Evolutionary conservation across 2,329 filamentous ascomycete species (phyloP), one percentile per base, ranked within the genome.

Genomic region (Hymenoscyphus repandus): DNA sequence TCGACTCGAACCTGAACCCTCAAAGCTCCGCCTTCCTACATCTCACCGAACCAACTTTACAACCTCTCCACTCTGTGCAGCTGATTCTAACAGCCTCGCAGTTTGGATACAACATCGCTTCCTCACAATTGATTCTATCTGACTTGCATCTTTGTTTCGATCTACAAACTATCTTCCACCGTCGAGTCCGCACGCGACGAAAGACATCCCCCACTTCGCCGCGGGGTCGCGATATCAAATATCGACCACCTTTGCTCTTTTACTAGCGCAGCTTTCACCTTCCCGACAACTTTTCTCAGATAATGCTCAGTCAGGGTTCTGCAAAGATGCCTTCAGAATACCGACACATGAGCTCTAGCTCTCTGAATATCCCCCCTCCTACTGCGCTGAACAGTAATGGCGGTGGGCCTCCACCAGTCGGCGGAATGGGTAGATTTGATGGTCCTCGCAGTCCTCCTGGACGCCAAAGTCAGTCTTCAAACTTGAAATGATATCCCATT

Each of bases 391-490:
- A 61, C 44, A 55, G 56, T 15, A 53, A 46, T n/a, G 39, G 45
- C 36, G 52, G 51, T 41, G 52, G 47, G 32, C 47, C 51, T 22
- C 72, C 80, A 66, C 79, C 73, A 53, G 69, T 72, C 9, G 60
- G 56, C 54, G 65, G 62, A 32, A 67, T 69, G 53, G 64, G 62
- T 48, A 63, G 78, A 59, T 81, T 82, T 63, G 79, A 82, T 51
- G 79, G 78, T 55, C 78, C 81, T 42, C 71, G 80, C 61, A 84
- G 80, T 68, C 81, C 81, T 57, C 80, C 81, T 27, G 83, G 79
- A 80, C 73, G 66, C 76, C 63, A 65, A 51, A 65, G 63, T 65
- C 52, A 77, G 42, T 57, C 17, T 20, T 39, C 42, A 13, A 6
- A 32, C 12, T n/a, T 30, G 17, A 20, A n/a, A 32, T 13, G 12